A percentile compares a stretch with the other conserved stretches of the same genome.
Conservation (phyloP, 2,329 filamentous ascomycete species). For the Xylariaceae sp. region DNA sequence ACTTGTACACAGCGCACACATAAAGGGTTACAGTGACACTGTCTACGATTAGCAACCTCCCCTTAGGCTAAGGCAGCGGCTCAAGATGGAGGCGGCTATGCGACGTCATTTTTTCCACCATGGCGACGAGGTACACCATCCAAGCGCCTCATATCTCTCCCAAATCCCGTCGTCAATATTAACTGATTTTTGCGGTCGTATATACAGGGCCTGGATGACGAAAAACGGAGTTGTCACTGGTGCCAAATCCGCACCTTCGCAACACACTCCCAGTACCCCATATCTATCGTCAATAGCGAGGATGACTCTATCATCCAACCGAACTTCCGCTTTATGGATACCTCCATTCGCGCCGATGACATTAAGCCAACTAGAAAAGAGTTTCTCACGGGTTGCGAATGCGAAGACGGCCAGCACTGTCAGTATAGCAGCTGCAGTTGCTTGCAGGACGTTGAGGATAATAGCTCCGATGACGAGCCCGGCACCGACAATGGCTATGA, state of each 20-base stretch:
- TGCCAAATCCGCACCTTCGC: constrained; percentile 55
- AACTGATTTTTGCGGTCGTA: not conserved
- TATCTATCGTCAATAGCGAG: constrained; percentile 59
- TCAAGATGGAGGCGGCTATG: constrained; percentile 43
- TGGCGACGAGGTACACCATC: constrained; percentile 33
- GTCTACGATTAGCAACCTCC: constrained; percentile 1
- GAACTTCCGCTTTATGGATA: constrained; percentile 63
- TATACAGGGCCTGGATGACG: constrained; percentile 33
- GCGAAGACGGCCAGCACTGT: constrained; percentile 56
- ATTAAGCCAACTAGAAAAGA: constrained; percentile 55
- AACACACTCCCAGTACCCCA: constrained; percentile 43
- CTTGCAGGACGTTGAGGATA: constrained; percentile 45
- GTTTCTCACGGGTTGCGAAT: constrained; percentile 66
- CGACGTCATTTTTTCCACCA: constrained; percentile 48
- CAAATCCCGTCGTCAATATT: not conserved
- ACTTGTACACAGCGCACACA: not conserved
- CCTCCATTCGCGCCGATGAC: constrained; percentile 53
- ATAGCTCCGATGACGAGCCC: constrained; percentile 44
- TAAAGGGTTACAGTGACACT: constrained; percentile 1
- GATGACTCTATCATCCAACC: constrained; percentile 53
- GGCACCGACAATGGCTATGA: constrained; percentile 31
- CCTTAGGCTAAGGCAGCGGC: not conserved
- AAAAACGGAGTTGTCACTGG: constrained; percentile 49
- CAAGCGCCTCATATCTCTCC: constrained; percentile 11
- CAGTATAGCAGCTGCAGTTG: constrained; percentile 64